Evolutionary conservation across 768 basidiomycete species (phyloP).

Genomic region (Mycena epipterygia): DNA sequence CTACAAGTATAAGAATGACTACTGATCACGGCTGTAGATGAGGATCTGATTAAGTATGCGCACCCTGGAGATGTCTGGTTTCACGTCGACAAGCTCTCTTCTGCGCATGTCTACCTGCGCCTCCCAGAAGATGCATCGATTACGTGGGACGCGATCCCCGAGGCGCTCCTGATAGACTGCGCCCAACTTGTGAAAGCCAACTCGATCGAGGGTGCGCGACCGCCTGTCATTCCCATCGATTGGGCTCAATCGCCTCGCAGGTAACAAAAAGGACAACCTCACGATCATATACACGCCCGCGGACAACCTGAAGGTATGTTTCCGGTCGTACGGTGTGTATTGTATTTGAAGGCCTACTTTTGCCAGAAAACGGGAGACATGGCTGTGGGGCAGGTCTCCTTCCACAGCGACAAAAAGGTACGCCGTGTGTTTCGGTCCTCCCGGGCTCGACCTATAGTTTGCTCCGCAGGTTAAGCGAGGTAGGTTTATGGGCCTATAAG

Average conservation of each 20-base stretch:
- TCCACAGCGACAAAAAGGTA: constrained; percentile 91
- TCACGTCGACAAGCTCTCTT: constrained; percentile 98
- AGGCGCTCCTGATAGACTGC: constrained; percentile 83
- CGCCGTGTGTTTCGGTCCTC: constrained; percentile 24
- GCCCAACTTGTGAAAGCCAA: constrained; percentile 98
- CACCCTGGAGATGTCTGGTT: constrained; percentile 94
- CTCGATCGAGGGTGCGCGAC: constrained; percentile 86
- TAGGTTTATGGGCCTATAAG: constrained; percentile 41
- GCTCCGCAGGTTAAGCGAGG: constrained; percentile 81
- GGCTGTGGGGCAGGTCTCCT: constrained; percentile 96
- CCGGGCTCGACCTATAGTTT: neutral
- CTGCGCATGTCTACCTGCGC: constrained; percentile 97
- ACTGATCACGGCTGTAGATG: constrained; percentile 69
- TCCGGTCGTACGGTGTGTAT: neutral
- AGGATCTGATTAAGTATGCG: constrained; percentile 94
- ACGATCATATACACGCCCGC: constrained; percentile 96
- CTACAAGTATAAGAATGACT: neutral
- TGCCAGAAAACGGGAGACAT: constrained; percentile 97
- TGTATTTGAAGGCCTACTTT: neutral
- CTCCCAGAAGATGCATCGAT: constrained; percentile 75
- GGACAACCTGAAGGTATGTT: constrained; percentile 87
- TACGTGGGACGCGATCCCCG: constrained; percentile 91
- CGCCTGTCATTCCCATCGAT: neutral
- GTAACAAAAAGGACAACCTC: constrained; percentile 95
- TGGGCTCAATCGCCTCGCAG: constrained; percentile 53